phyloP scores from a whole-genome alignment of 495 filamentous ascomycete genomes.

The Pyrenula massariospora region DNA sequence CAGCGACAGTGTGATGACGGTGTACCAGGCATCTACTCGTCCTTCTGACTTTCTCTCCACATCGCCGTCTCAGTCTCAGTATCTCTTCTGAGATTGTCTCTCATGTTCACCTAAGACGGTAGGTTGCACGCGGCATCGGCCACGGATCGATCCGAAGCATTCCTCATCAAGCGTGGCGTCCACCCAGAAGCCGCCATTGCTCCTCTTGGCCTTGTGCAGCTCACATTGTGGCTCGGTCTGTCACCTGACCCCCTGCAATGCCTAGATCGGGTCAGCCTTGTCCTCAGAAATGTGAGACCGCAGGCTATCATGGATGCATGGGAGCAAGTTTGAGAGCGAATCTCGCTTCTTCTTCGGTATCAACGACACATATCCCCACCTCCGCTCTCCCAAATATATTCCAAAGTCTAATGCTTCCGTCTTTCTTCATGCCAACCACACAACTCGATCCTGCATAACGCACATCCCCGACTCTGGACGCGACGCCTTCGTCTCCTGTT shows the following conservation, averaged over 20 bases:
- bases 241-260: neutral
- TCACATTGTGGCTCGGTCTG: neutral
- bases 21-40: neutral
- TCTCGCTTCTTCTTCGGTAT: slow-evolving; percentile 27
- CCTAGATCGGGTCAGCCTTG: neutral
- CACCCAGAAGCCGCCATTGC: too few relatives aligned
- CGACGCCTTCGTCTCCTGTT: slow-evolving; percentile 54
- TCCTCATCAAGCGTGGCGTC: neutral
- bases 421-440: slow-evolving; percentile 52
- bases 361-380: slow-evolving; percentile 37
- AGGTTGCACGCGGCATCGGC: neutral
- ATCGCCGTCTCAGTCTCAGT: neutral
- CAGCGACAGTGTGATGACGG: too few relatives aligned
- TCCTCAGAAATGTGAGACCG: too few relatives aligned
- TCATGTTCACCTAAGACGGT: too few relatives aligned
- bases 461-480: slow-evolving; percentile 23
- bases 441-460: slow-evolving; percentile 78
- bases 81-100: neutral
- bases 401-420: slow-evolving; percentile 34
- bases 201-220: too few relatives aligned
- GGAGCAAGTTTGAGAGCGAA: neutral
- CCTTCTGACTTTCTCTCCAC: neutral
- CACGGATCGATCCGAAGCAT: neutral
- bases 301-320: neutral
- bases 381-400: slow-evolving; percentile 30